phyloP scores from a whole-genome alignment of 108 stramenopile species.

The Stephanodiscus triporus region DNA sequence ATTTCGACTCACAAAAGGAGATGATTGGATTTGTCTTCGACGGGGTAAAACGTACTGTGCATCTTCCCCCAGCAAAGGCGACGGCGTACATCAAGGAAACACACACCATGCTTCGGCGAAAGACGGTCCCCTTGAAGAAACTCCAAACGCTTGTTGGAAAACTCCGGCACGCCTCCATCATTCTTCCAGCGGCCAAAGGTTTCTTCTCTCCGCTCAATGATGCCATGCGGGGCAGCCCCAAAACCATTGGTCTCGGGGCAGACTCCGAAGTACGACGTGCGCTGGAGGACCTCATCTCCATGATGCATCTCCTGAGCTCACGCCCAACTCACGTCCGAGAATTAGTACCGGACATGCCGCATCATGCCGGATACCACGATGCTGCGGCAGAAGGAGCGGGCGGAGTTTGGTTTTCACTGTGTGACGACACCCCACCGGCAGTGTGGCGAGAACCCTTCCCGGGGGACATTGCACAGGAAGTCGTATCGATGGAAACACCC shows the following conservation, averaged over 20 bases:
- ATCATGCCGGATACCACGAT: too few species aligned
- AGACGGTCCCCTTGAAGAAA: background rate
- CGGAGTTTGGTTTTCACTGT: background rate
- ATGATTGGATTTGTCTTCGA: background rate
- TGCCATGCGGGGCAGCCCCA: background rate
- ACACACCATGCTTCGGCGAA: background rate
- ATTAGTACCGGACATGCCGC: background rate
- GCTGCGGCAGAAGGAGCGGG: background rate
- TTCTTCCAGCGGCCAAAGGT: background rate
- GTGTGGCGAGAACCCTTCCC: too few species aligned
- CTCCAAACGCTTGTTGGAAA: background rate
- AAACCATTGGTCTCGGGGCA: background rate
- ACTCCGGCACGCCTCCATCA: background rate
- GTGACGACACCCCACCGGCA: too few species aligned
- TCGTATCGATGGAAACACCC: too few species aligned
- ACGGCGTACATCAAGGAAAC: background rate
- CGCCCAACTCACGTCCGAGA: background rate
- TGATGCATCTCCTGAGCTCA: background rate
- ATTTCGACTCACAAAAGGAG: background rate
- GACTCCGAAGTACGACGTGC: background rate
- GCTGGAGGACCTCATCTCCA: background rate
- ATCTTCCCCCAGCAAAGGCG: background rate
- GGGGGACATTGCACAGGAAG: too few species aligned
- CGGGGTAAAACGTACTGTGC: background rate
- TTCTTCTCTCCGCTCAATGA: background rate